Evolutionary conservation across 2,329 filamentous ascomycete species (phyloP), one percentile per base, ranked within the genome.

Genomic region (Aspergillus sp.): DNA sequence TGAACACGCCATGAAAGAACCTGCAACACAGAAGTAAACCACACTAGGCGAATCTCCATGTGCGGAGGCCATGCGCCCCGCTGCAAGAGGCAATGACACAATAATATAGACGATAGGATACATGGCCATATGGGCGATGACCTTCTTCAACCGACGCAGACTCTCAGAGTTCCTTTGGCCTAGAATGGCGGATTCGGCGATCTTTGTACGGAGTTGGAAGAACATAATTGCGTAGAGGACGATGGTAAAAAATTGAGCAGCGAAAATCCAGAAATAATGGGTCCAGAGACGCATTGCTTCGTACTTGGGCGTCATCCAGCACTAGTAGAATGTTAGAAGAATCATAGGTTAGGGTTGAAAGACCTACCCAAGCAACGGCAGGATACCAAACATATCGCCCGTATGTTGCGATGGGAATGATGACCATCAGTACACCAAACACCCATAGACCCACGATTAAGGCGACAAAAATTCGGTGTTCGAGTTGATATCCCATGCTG

Each of bases 41-140:
- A 60, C 54, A 13, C 58, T 60, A 7, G 60, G 53, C 6, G 37
- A 49, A 9, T 51, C 37, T 12, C 59, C 61, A 27, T 52, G 53
- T 29, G 60, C 61, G 11, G 56, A 53, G n/a, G 58, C 54, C 64
- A 67, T 67, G 28, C 64, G 60, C 8, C 60, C 64, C 8, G 60
- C 64, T 3, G 78, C 79, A 11, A 77, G 68, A 1, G 83, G 83
- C 12, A 88, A 70, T 49, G 82, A 83, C 40, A 78, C 46, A 9
- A 79, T 62, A 2, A 75, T 76, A 57, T 85, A 86, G 6, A 61
- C 66, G 7, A 73, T 50, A 1, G 64, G 64, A 42, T 66, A 67
- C 27, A 67, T 56, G 33, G 65, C 59, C 64, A 67, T 66, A 50
- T 65, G 66, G 11, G 57, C 53, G 28, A 63, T 59, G 10, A 66